Evolutionary conservation across 768 basidiomycete genomes (phyloP).

Genomic region (Terana coerulea): DNA sequence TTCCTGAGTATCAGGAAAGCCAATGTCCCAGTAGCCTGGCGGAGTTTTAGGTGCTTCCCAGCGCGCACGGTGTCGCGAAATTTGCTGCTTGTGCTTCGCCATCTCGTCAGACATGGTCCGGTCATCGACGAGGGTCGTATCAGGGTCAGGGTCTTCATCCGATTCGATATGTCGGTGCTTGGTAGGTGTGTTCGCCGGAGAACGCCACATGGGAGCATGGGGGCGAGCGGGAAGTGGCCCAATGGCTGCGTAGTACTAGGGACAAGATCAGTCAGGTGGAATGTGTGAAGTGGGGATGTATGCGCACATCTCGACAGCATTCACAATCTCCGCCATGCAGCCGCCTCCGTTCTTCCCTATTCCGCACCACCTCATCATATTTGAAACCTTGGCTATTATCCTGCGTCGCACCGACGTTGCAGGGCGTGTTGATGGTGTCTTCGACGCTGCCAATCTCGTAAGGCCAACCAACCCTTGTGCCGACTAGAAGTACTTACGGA

Average conservation of each 20-base stretch:
- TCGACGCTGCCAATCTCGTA: no score
- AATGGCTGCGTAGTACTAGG: conserved; percentile 75
- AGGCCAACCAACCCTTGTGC: no score
- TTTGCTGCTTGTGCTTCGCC: conserved; percentile 58
- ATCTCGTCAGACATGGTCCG: no score
- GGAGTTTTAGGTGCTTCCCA: conserved; percentile 75
- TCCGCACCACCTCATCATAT: conserved; percentile 75
- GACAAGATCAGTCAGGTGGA: not conserved
- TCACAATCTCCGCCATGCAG: conserved; percentile 81
- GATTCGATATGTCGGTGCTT: no score
- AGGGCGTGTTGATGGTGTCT: conserved; percentile 57
- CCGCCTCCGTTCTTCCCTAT: conserved; percentile 54
- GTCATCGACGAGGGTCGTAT: no score
- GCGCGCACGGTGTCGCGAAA: conserved; percentile 69
- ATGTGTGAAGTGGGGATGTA: not conserved
- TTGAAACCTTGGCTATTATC: conserved; percentile 68
- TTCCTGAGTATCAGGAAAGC: conserved; percentile 85
- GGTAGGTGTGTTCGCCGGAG: conserved; percentile 31
- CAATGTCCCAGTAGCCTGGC: conserved; percentile 87
- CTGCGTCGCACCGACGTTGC: conserved; percentile 57
- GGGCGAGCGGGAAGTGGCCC: conserved; percentile 66
- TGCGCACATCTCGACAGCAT: conserved; percentile 69
- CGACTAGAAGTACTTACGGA: no score
- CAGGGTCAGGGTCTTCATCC: no score
- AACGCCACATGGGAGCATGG: conserved; percentile 72